Base-by-base conservation (phyloP, 1,139 yeast species). In the Hyphopichia burtonii region DNA sequence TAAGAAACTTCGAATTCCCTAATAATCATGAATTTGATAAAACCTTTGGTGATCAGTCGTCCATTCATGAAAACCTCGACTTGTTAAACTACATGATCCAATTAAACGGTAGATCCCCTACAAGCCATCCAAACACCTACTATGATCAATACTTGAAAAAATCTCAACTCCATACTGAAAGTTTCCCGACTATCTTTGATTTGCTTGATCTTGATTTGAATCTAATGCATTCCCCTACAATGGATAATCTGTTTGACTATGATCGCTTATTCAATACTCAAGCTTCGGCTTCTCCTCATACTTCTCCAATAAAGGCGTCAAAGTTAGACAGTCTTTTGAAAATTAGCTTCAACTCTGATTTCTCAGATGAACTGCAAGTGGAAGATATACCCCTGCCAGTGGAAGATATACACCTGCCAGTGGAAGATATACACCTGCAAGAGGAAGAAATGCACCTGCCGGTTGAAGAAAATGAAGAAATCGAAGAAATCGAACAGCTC, bases 141-240 rank as follows among this genome's bases (percentile, higher is more conserved):
- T 50, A 52, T 12, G 39, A 49, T 4, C 45, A 44, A 37, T 25
- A 52, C 37, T 39, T 45, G 23, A 36, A 46, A 16, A 36, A 48
- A 38, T 38, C 44, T 14, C 27, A 20, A 2, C 41, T 51, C 17
- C 41, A 43, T 8, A 37, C 44, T 4, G n/a, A n/a, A n/a, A n/a
- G n/a, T n/a, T 52, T 59, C 28, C 65, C 67, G 1, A 68, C 76
- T 0, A 40, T 59, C 1, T 70, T 66, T 44, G 61, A 62, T 27
- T 44, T 58, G 18, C 57, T 65, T 2, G 66, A 59, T 37, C 25
- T 44, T 18, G 63, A 63, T 33, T 10, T 20, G 2, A n/a, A 15
- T 22, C 34, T 7, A 27, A 18, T 15, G 39, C 36, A 11, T 12
- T 8, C 11, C 11, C 28, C 28, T 4, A 10, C 11, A 7, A 25